Evolutionary conservation across 371 early-diverging fungal species (phyloP).

Genomic region (Lichtheimia corymbifera): DNA sequence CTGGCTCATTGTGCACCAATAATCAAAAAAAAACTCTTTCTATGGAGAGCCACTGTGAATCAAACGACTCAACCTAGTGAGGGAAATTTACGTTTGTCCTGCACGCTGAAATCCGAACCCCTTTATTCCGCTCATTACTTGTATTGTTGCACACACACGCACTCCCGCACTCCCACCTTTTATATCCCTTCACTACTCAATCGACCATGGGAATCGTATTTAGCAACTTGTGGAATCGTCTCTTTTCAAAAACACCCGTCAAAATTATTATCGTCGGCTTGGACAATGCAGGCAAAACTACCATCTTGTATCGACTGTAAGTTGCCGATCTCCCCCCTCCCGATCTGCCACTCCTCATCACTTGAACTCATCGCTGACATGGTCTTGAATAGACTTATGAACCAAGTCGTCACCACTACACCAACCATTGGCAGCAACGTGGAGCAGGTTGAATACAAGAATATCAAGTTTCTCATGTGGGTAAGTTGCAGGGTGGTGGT

Average conservation of each 20-base stretch:
- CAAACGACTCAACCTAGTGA: too few species aligned
- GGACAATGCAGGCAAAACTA: conserved; percentile 95
- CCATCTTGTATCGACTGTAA: conserved; percentile 68
- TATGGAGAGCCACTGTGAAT: neutral
- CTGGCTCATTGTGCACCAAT: neutral
- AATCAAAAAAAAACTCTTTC: neutral
- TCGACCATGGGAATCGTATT: conserved; percentile 41
- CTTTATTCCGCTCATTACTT: conserved; percentile 4
- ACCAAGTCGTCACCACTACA: conserved; percentile 72
- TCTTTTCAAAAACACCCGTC: conserved; percentile 74
- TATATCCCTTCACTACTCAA: neutral
- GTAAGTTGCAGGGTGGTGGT: conserved; percentile 30
- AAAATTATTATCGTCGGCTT: conserved; percentile 91
- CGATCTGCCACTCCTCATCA: neutral
- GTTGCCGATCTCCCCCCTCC: conserved; percentile 5
- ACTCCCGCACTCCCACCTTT: neutral
- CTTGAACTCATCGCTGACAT: neutral
- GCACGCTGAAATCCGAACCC: too few species aligned
- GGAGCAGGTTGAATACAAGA: conserved; percentile 71
- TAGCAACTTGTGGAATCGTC: conserved; percentile 42
- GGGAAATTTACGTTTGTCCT: too few species aligned
- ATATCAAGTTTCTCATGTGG: conserved; percentile 78
- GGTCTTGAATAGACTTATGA: conserved; percentile 52
- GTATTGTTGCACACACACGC: too few species aligned
- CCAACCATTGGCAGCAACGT: conserved; percentile 80